Conservation (phyloP, 2,329 filamentous ascomycete genomes). For the Curvularia spicifera region DNA sequence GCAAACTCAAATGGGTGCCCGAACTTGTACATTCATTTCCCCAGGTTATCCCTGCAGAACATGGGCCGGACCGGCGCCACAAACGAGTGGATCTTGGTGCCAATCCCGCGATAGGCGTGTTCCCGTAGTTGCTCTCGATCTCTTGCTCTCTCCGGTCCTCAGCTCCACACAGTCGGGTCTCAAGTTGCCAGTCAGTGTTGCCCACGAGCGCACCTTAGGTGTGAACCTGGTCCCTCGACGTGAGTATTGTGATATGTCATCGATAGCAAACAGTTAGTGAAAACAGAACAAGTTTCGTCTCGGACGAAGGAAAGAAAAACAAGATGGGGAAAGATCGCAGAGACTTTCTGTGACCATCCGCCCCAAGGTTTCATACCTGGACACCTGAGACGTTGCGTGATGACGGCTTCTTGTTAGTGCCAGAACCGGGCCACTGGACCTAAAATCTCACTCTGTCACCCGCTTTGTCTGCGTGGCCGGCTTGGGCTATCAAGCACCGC, state of each 20-base stretch:
- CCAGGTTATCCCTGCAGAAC: conserved; percentile 1
- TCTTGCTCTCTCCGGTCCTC: not conserved
- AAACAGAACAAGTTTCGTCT: conserved; percentile 5
- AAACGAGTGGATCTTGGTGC: conserved; percentile 7
- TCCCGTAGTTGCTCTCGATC: conserved; percentile 2
- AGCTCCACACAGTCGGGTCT: conserved; percentile 3
- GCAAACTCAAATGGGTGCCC: not conserved
- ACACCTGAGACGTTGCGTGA: conserved; percentile 1
- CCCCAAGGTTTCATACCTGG: conserved; percentile 1
- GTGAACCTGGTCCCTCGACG: not conserved
- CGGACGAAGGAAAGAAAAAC: not conserved
- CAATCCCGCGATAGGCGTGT: conserved; percentile 6
- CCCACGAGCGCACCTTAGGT: not conserved
- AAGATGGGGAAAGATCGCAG: not conserved
- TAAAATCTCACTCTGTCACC: not conserved
- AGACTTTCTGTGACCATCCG: not conserved
- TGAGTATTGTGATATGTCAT: not conserved
- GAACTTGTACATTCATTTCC: not conserved
- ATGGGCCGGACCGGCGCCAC: conserved; percentile 12
- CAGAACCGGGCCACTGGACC: not conserved
- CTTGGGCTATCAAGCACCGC: not conserved
- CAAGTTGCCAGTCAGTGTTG: conserved; percentile 2
- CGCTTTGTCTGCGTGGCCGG: not conserved
- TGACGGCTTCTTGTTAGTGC: not conserved
- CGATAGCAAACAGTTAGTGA: not conserved